These are phyloP conservation scores for Strigomonas culicis DNA, from an alignment of 208 protist species.

Conservation along the genomic window DNA sequence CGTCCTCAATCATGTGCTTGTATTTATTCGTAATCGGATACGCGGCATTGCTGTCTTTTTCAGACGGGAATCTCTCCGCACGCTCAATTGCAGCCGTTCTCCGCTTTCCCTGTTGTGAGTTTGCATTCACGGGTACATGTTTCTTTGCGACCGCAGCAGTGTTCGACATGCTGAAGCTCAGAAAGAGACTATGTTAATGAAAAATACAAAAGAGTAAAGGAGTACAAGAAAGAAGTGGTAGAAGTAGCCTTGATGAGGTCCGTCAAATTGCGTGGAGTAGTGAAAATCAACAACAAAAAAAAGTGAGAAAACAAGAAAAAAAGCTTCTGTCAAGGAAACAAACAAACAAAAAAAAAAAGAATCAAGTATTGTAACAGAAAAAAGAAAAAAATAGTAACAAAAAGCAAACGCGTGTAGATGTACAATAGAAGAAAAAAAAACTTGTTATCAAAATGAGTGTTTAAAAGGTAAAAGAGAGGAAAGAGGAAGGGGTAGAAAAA, in stretches of 20 bases:
- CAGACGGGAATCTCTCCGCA: no score
- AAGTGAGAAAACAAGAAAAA: slow-evolving; percentile 16
- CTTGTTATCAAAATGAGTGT: neutral
- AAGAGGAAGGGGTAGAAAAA: slow-evolving; percentile 2
- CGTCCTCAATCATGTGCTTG: slow-evolving; percentile 10
- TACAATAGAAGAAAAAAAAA: neutral
- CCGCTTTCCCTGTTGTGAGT: no score
- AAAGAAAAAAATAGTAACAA: neutral
- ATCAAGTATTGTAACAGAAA: slow-evolving; percentile 1
- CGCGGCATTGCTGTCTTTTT: neutral
- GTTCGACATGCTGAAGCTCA: neutral
- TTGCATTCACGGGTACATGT: no score
- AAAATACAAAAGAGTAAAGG: slow-evolving; percentile 14
- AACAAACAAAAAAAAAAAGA: slow-evolving; percentile 7
- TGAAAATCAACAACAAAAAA: slow-evolving; percentile 5
- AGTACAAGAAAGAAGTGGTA: neutral
- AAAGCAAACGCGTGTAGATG: neutral
- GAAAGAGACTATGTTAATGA: slow-evolving; percentile 5
- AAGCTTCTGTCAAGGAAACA: neutral
- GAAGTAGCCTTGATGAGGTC: no score
- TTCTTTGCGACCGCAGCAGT: neutral
- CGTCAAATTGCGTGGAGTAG: no score
- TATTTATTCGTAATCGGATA: neutral
- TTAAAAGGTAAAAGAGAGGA: slow-evolving; percentile 8
- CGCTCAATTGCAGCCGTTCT: no score